Base-by-base conservation (phyloP, 1,139 yeast genomes). In the Zhuliangozyma blackwelliae region DNA sequence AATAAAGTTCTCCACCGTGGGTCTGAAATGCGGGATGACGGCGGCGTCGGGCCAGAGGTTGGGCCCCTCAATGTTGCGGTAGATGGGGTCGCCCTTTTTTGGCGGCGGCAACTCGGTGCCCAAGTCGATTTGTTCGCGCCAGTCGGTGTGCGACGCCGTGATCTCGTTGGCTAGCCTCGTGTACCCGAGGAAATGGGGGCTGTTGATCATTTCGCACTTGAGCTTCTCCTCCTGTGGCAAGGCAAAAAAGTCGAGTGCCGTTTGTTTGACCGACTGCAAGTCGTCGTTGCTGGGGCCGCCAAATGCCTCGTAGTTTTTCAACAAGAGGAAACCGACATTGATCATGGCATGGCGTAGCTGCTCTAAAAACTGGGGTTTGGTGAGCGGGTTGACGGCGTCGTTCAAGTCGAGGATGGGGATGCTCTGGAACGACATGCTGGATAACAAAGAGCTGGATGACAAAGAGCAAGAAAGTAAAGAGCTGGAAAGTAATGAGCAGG, bases 61-160 rank as follows among this genome's bases (percentile, higher is more conserved):
- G 10, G 88, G 87, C 0, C 88, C 88, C 44, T 77, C 80, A 37
- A 81, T 65, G 44, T 78, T 75, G 39, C 65, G 59, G 61, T 80
- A 81, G 12, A 75, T 46, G 0, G 82, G 82, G 20, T 66, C 74
- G 10, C 56, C 68, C 13, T 58, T 45, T 3, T 49, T 52, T 0
- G 81, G 79, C 5, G 71, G 65, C 1, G 77, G 75, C 20, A 75
- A 59, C 38, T 79, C 83, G 1, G 83, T 77, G 3, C 79, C 87
- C 44, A 81, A 63, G 50, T 81, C 88, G 43, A 77, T 77, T 57
- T 80, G 87, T 49, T 80, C 87, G 44, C 88, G 63, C 75, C 82
- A 71, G 48, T 81, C 88, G 7, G 77, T 69, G 28, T 66, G 67
- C 31, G 63, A 61, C 5, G 82, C 79, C 0, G 89, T 82, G 40